Conservation (phyloP, 148 eudicot species). For the Arctostaphylos glauca region DNA sequence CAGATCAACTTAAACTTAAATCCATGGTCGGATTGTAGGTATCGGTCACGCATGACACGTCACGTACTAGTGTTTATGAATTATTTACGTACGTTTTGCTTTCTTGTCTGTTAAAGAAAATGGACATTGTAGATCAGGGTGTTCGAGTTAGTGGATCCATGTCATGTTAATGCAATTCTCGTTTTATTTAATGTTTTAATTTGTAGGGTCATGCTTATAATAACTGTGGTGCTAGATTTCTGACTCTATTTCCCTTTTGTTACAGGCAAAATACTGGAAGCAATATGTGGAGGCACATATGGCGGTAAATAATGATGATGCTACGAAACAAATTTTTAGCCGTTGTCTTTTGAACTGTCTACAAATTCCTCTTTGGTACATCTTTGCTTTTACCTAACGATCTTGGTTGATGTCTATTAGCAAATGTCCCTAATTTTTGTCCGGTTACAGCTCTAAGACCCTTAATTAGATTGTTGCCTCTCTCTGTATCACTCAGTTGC, state of each 20-base stretch:
- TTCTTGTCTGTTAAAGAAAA: neutral
- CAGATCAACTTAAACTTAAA: neutral
- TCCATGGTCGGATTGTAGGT: neutral
- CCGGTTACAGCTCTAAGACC: neutral
- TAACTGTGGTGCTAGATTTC: neutral
- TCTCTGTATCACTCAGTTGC: neutral
- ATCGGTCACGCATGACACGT: neutral
- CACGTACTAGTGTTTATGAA: neutral
- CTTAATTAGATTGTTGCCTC: neutral
- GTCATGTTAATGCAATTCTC: neutral
- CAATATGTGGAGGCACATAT: conserved; percentile 97
- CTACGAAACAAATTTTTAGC: conserved; percentile 85
- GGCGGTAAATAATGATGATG: conserved; percentile 90
- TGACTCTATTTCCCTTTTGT: conserved; percentile 1
- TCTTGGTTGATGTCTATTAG: neutral
- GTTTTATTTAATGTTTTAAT: neutral
- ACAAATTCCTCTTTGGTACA: conserved; percentile 91
- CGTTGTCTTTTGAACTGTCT: conserved; percentile 86
- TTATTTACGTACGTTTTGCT: neutral
- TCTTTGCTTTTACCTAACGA: conserved; percentile 5
- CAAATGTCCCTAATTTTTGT: neutral
- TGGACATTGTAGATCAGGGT: neutral
- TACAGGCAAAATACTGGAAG: conserved; percentile 95
- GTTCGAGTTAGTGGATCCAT: neutral
- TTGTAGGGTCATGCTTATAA: neutral